Evolutionary conservation across 108 stramenopile genomes (phyloP).

Genomic region (Aureococcus anophagefferens): DNA sequence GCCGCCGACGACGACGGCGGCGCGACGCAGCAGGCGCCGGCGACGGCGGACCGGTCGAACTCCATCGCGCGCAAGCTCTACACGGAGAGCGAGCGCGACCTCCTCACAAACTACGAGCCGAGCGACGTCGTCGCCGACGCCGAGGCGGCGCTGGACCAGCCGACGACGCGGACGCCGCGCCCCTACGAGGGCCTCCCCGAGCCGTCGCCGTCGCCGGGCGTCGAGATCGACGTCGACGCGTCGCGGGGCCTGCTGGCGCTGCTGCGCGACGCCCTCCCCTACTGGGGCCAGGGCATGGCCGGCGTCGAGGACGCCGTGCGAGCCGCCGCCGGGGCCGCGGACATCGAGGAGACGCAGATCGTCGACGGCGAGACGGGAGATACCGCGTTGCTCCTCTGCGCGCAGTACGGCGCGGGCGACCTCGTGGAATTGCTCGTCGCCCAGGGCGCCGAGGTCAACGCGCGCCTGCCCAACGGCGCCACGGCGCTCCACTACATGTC

Average conservation of each 20-base stretch:
- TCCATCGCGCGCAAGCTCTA: too few species aligned
- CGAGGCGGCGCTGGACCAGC: too few species aligned
- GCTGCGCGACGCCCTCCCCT: background rate
- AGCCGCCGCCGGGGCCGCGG: background rate
- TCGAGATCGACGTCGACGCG: too few species aligned
- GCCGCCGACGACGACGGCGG: too few species aligned
- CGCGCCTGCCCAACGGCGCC: background rate
- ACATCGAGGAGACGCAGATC: background rate
- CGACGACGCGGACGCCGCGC: too few species aligned
- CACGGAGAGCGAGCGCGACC: too few species aligned
- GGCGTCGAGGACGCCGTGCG: background rate
- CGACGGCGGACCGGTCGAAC: too few species aligned
- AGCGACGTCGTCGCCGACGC: too few species aligned
- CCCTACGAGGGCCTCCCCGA: too few species aligned
- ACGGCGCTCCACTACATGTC: background rate
- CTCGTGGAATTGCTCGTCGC: background rate
- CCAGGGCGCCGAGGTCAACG: background rate
- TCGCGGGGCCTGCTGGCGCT: background rate
- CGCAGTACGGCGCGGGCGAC: background rate
- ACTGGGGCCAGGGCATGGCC: background rate
- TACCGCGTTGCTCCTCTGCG: background rate
- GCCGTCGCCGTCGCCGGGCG: too few species aligned
- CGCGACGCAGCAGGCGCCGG: too few species aligned
- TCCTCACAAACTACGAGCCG: too few species aligned
- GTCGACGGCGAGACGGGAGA: background rate